Evolutionary conservation across 1,139 yeast species (phyloP), one percentile per base, ranked within the genome.

Genomic region (Maudiozyma humilis): DNA sequence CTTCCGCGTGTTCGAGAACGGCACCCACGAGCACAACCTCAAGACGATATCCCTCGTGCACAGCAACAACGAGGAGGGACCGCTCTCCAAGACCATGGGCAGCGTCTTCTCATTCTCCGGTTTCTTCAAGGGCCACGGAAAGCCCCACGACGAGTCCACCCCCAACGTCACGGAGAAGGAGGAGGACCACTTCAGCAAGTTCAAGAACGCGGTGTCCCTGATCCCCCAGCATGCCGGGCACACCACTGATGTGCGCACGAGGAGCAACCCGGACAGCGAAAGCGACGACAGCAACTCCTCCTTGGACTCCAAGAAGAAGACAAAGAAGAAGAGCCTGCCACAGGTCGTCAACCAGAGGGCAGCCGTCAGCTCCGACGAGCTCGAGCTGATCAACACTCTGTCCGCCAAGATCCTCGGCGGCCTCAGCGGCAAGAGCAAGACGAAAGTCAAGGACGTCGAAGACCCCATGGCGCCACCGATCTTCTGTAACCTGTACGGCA

Each of bases 311-410:
- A 60, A 62, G 44, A 65, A 53, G 25, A 16, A 20, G 25, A 40
- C n/a, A 8, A 29, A 34, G 14, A 32, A 42, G 29, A 42, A 44
- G n/a, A 37, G 23, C 16, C 39, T 48, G 52, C 70, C 59, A 4
- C 52, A 53, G 27, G 56, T 62, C n/a, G 71, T 63, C 12, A 63
- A 62, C 40, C 54, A 56, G 18, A 48, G 64, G 38, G 80, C 85
- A 2, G 79, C 80, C 3, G 78, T 81, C 34, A 77, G 78, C 30
- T 75, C 75, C 16, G 64, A 67, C 12, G 85, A 80, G 53, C 64
- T 78, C 33, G 63, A 67, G 35, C 54, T 79, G 43, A 76, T 80
- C 42, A 71, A 76, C 45, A 63, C 66, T 34, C 60, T 79, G 51
- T 69, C 74, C 39, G 70, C 63, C 25, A 72, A 71, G 50, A 69